Evolutionary conservation across 257 asterid species (phyloP).

Genomic region (Nicotiana attenuata): DNA sequence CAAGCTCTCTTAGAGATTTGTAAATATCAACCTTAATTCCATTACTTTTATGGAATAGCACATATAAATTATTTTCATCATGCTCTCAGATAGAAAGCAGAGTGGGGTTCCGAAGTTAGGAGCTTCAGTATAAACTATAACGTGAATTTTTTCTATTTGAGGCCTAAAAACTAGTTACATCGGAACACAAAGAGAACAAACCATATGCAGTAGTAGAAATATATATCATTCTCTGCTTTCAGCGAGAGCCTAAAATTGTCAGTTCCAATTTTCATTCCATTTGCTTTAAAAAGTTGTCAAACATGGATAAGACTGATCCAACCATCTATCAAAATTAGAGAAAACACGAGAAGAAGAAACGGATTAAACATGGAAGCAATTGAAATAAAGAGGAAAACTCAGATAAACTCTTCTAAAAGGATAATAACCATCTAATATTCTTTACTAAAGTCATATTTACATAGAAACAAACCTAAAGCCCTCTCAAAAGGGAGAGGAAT

Average conservation of each 20-base stretch:
- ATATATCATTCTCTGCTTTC: background rate
- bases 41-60: background rate
- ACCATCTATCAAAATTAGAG: background rate
- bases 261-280: background rate
- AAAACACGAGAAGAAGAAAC: background rate
- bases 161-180: background rate
- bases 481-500: background rate
- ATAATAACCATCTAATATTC: slow-evolving; percentile 4
- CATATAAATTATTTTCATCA: background rate
- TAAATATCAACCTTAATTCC: background rate
- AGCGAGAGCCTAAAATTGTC: background rate
- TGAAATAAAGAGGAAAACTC: background rate
- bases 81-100: background rate
- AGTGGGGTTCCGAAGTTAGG: background rate
- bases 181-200: background rate
- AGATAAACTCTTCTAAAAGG: background rate
- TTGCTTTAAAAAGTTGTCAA: background rate
- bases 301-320: background rate
- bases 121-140: background rate
- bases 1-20: background rate
- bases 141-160: background rate
- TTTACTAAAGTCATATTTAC: background rate
- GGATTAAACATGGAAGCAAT: background rate
- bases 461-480: slow-evolving; percentile 4
- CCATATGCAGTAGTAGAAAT: background rate